Evolutionary conservation across 306 rosid genomes (phyloP), one percentile per base, ranked within the genome.

Genomic region (Prunus fruticosa): DNA sequence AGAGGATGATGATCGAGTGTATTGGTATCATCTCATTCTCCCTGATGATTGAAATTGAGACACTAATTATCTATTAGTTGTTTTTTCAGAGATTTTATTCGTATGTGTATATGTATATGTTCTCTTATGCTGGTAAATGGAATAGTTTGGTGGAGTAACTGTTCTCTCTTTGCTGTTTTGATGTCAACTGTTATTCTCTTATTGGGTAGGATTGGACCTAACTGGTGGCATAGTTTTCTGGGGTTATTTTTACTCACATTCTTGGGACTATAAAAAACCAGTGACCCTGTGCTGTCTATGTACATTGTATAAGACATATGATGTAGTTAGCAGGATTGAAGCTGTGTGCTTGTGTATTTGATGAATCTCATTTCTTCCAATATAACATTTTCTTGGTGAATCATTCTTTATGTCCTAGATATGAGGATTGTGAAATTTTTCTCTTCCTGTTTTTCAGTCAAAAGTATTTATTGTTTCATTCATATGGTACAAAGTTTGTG

Each of bases 1-100:
- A 66, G 93, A 89, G 45, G 71, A 89, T 53, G 87, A 86, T 71
- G 90, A 89, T 69, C 84, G 93, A 79, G 90, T 89, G 58, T 89
- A 86, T 83, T 89, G 93, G 93, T 89, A 89, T 63, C 64, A 34
- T 67, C 76, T 86, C 60, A 23, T 43, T 49, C 68, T 75, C 76
- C 78, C 76, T 82, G 47, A 67, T 79, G 74, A 58, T 74, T 74
- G 80, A 82, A 73, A 81, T 60, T 49, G 49, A 72, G 74, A 76
- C 64, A 41, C 20, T 69, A 38, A 70, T 78, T 69, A 58, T 22
- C 14, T 58, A 22, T 58, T 8, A 22, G 49, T 76, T 67, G 64
- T 53, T 30, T 71, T 83, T 64, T 34, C 56, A 51, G 20, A 58
- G 77, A 70, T 25, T 58, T 43, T 34, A 56, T 69, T 73, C 30